Evolutionary conservation across 2,329 filamentous ascomycete species (phyloP).

Genomic region (Escovopsis weberi): DNA sequence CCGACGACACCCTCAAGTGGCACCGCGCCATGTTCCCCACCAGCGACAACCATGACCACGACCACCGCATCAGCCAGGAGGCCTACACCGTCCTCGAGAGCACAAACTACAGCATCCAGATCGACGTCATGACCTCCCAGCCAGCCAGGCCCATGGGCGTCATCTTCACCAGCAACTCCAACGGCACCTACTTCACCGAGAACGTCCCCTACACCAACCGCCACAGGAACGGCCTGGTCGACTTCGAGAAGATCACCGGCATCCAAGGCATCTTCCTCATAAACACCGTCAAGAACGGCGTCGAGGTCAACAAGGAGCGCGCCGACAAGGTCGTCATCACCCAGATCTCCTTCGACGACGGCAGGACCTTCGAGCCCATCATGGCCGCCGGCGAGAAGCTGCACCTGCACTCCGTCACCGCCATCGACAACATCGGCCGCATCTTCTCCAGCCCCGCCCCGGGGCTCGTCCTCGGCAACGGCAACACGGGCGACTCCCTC

Average conservation of each 20-base stretch:
- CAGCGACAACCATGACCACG: constrained; percentile 63
- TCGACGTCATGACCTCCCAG: constrained; percentile 69
- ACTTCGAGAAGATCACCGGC: constrained; percentile 86
- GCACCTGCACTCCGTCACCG: constrained; percentile 85
- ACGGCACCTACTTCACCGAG: constrained; percentile 88
- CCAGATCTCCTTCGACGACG: constrained; percentile 89
- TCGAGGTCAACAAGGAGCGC: constrained; percentile 48
- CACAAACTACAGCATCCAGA: constrained; percentile 94
- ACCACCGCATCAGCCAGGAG: constrained; percentile 52
- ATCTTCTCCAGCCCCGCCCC: constrained; percentile 91
- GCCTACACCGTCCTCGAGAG: constrained; percentile 91
- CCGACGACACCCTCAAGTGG: constrained; percentile 72
- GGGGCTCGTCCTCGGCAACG: constrained; percentile 84
- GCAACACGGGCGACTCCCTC: constrained; percentile 70
- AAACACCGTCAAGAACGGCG: constrained; percentile 77
- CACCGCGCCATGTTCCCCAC: constrained; percentile 80
- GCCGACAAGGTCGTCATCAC: constrained; percentile 56
- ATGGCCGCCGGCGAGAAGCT: constrained; percentile 45
- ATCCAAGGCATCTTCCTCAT: constrained; percentile 89
- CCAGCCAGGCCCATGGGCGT: constrained; percentile 63
- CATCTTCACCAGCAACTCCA: constrained; percentile 91
- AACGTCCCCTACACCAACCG: constrained; percentile 91
- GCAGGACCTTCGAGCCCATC: constrained; percentile 65
- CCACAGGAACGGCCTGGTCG: constrained; percentile 59
- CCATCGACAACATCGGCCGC: constrained; percentile 65